Conservation (phyloP, 2,329 filamentous ascomycete species). For the Canariomyces notabilis region DNA sequence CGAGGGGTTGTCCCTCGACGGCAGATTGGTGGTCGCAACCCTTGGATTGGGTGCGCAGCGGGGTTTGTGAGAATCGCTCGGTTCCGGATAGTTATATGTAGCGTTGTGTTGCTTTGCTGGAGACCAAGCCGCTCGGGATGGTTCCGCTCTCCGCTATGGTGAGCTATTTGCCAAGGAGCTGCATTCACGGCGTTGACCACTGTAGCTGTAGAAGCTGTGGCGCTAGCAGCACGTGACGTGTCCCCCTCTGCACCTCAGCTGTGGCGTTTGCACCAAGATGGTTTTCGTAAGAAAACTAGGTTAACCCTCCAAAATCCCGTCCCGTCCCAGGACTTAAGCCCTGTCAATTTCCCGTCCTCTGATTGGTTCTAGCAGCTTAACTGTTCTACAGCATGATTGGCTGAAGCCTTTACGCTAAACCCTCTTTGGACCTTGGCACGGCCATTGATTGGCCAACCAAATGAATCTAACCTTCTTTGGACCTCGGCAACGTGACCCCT, state of each 20-base stretch:
- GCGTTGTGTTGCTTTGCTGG: neutral
- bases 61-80: neutral
- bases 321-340: too few relatives aligned
- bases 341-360: too few relatives aligned
- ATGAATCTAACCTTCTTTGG: too few relatives aligned
- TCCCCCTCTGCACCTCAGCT: neutral
- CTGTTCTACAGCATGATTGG: too few relatives aligned
- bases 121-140: neutral
- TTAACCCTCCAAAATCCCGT: too few relatives aligned
- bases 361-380: too few relatives aligned
- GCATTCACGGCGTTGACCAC: conserved; percentile 5
- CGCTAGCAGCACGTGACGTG: conserved; percentile 16
- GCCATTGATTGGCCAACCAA: too few relatives aligned
- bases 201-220: conserved; percentile 15
- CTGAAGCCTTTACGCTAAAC: too few relatives aligned
- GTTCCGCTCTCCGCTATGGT: conserved; percentile 11
- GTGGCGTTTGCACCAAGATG: too few relatives aligned
- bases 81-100: neutral
- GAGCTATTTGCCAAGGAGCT: conserved; percentile 20
- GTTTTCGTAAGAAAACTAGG: too few relatives aligned
- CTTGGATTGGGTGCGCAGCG: neutral
- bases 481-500: too few relatives aligned
- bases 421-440: too few relatives aligned
- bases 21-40: neutral
- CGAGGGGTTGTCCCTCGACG: conserved; percentile 7